Base-by-base conservation (phyloP, 192 early-diverging fungal species). In the Gryganskiella cystojenkinii region DNA sequence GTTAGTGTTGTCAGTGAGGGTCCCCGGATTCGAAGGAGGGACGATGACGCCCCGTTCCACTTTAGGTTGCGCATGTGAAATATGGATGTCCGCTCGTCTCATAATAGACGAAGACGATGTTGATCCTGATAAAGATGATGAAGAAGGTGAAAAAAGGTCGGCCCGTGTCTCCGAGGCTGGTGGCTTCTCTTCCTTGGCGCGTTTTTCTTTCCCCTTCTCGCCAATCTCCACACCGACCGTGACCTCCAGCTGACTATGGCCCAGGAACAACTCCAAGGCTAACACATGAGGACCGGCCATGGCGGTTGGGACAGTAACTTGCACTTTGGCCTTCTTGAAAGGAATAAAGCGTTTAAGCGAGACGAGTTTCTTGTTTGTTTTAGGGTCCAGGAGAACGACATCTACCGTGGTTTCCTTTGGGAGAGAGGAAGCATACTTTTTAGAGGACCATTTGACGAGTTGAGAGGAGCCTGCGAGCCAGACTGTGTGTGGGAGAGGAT, bases 341-440 rank as follows among this genome's bases (percentile, higher is more conserved):
- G 66, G 74, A 17, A 78, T 43, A 31, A 78, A 78, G 14, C 74
- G 74, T 20, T 69, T 78, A 35, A 78, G 61, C 19, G 74, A 78
- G 31, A 47, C 10, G 9, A 78, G n/a, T 25, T 78, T 78, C 7
- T 43, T 34, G 45, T 78, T 78, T 15, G 74, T 69, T 0, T 33
- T 68, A 0, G 74, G 34, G 50, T 78, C 67, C 0, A 78, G 49
- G 20, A 78, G 56, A 11, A 78, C 35, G 49, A 78, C 69, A 25
- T 78, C 74, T 20, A 78, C 61, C 4, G 74, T 78, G 3, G 74
- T 78, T 14, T 78, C 74, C 1, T 54, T 42, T 11, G 74, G 74
- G 33, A 78, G 43, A n/a, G 24, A 58, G 19, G 42, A 58, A 15
- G 25, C 35, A 43, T 78, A 69, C 42, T 69, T 78, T 20, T 46